Conservation (phyloP, 1,284 basidiomycete genomes). For the Pyrrhoderma noxium region DNA sequence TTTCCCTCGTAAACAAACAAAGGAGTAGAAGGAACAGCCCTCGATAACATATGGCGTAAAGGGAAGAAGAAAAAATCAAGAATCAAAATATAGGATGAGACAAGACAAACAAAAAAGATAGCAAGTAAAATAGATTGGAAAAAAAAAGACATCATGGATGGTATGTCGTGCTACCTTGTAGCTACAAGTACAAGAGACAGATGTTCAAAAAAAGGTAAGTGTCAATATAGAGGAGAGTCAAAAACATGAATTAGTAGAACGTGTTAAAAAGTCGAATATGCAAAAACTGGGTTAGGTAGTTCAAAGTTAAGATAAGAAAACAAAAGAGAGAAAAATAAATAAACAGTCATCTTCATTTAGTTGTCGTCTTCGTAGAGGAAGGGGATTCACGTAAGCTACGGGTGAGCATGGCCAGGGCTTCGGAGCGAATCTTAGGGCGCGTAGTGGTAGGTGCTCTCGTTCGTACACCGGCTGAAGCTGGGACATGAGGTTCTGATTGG, state of each 20-base stretch:
- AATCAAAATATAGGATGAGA: no score
- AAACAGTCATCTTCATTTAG: no score
- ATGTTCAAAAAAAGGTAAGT: no score
- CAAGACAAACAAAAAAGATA: no score
- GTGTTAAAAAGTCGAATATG: no score
- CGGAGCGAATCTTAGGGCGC: slow-evolving; percentile 19
- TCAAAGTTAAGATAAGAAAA: background rate
- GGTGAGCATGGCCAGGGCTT: slow-evolving; percentile 19
- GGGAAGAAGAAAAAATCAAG: no score
- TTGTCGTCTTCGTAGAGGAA: slow-evolving; percentile 1
- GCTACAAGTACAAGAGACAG: no score
- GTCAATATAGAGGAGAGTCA: background rate
- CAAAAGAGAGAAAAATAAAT: background rate
- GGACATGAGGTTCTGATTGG: slow-evolving; percentile 17
- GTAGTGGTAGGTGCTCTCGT: slow-evolving; percentile 13
- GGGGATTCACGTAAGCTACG: slow-evolving; percentile 16
- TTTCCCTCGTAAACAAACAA: background rate
- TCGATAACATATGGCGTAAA: no score
- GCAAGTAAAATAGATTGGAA: background rate
- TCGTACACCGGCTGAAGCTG: slow-evolving; percentile 2
- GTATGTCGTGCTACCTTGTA: background rate
- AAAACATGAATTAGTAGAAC: background rate
- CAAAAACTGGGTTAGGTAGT: no score
- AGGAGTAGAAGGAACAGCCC: background rate
- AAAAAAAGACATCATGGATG: background rate